These are phyloP conservation scores for Oryza coarctata DNA, from an alignment of 176 grass and related monocot species.

Conservation along the genomic window DNA sequence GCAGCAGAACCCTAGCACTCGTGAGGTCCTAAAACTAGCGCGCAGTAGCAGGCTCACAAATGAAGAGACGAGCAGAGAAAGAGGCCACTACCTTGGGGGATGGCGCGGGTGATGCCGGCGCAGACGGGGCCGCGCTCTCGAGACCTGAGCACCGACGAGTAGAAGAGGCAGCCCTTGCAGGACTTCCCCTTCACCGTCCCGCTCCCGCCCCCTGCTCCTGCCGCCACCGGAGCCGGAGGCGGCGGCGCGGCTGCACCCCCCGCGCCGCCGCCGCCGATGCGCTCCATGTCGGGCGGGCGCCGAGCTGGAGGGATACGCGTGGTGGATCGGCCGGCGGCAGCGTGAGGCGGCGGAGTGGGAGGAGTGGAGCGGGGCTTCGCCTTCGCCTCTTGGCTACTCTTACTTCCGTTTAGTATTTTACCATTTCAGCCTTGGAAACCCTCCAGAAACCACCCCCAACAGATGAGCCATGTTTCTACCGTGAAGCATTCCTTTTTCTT, in stretches of 20 bases:
- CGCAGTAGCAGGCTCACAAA: not conserved
- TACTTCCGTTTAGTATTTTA: not conserved
- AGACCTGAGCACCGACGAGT: conserved; percentile 74
- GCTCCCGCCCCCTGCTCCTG: not conserved
- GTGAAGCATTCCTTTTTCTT: too few relatives aligned
- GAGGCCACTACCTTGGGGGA: conserved; percentile 46
- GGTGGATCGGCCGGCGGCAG: not conserved
- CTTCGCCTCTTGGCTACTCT: not conserved
- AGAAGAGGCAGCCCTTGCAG: conserved; percentile 91
- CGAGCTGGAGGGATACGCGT: not conserved
- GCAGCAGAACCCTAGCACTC: conserved; percentile 22
- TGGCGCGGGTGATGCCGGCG: conserved; percentile 63
- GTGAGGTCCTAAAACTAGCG: not conserved
- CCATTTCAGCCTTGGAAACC: not conserved
- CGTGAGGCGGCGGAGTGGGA: not conserved
- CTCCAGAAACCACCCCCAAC: not conserved
- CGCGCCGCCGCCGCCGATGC: conserved; percentile 13
- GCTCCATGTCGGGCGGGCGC: conserved; percentile 29
- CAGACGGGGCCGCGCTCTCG: conserved; percentile 59
- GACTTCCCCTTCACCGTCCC: conserved; percentile 54
- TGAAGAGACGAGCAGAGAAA: not conserved
- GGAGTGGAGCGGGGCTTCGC: not conserved
- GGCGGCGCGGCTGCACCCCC: not conserved
- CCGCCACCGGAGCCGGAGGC: not conserved
- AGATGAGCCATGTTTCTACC: not conserved